Percentiles rank a stretch among this genome's conserved stretches.
These are phyloP conservation scores for Monosporozyma yasuniensis DNA, from an alignment of 805 yeast genomes.

Conservation along the genomic window DNA sequence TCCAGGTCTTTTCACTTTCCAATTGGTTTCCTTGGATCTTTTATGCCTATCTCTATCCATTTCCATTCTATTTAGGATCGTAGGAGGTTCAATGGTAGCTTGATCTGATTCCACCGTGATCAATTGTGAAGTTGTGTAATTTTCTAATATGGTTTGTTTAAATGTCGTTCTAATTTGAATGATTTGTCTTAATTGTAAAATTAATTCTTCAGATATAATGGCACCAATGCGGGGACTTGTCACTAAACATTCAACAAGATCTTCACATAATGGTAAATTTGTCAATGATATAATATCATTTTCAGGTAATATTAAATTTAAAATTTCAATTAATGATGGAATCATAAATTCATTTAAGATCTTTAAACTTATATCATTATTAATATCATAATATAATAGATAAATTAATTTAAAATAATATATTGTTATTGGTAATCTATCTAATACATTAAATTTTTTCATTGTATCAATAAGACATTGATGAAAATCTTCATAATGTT, in stretches of 20 bases:
- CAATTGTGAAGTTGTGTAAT: conserved; percentile 5
- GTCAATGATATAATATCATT: conserved; percentile 3
- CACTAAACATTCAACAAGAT: background rate
- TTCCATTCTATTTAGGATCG: conserved; percentile 69
- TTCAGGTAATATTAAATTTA: conserved; percentile 1
- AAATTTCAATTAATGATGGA: conserved; percentile 1
- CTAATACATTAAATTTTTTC: conserved; percentile 25
- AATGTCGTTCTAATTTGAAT: background rate
- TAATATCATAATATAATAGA: background rate
- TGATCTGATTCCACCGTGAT: background rate
- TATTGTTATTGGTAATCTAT: conserved; percentile 24
- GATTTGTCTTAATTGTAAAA: background rate
- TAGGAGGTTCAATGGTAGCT: conserved; percentile 35
- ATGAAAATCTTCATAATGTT: conserved; percentile 29
- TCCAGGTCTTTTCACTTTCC: conserved; percentile 40
- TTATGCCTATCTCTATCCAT: conserved; percentile 89
- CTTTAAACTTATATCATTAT: background rate
- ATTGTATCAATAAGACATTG: conserved; percentile 27
- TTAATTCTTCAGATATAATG: background rate
- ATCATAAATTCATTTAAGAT: conserved; percentile 2
- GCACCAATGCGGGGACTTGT: background rate
- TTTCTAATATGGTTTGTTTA: conserved; percentile 5
- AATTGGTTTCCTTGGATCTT: conserved; percentile 66
- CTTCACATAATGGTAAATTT: background rate
- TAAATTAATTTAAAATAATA: conserved; percentile 3